A percentile compares a stretch with the other conserved stretches of the same genome.
Conservation (phyloP, 495 filamentous ascomycete genomes). For the Penicillium flavigenum region DNA sequence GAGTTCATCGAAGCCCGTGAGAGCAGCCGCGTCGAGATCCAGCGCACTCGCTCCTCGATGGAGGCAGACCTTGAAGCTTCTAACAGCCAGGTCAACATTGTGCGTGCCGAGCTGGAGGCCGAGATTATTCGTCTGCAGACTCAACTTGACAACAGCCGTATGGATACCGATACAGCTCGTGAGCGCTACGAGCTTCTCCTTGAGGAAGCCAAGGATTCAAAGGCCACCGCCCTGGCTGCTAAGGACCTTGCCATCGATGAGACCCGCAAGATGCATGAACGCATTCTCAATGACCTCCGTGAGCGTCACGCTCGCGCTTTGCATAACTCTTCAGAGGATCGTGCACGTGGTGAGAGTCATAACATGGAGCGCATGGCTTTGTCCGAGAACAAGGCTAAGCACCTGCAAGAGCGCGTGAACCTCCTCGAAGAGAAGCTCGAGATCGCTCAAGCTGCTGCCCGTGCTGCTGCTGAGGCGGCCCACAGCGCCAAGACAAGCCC, state of each 20-base stretch:
- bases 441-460: constrained; percentile 85
- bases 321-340: constrained; percentile 68
- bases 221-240: constrained; percentile 50
- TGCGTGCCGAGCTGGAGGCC: constrained; percentile 72
- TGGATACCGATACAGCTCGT: constrained; percentile 71
- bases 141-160: constrained; percentile 67
- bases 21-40: constrained; percentile 69
- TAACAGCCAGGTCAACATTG: constrained; percentile 77
- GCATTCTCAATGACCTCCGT: constrained; percentile 58
- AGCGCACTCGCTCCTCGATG: constrained; percentile 73
- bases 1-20: constrained; percentile 82
- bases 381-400: constrained; percentile 73
- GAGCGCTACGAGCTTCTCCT: constrained; percentile 74
- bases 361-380: constrained; percentile 70
- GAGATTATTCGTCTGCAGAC: constrained; percentile 64
- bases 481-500: constrained; percentile 58
- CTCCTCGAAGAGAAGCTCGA: constrained; percentile 88
- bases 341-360: constrained; percentile 64
- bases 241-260: constrained; percentile 66
- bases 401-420: constrained; percentile 75
- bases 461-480: constrained; percentile 81
- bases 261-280: constrained; percentile 67
- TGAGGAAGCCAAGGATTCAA: constrained; percentile 65
- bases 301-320: constrained; percentile 73
- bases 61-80: constrained; percentile 77